These are phyloP conservation scores for Quercus wislizeni DNA, from an alignment of 306 rosid species.

Conservation along the genomic window DNA sequence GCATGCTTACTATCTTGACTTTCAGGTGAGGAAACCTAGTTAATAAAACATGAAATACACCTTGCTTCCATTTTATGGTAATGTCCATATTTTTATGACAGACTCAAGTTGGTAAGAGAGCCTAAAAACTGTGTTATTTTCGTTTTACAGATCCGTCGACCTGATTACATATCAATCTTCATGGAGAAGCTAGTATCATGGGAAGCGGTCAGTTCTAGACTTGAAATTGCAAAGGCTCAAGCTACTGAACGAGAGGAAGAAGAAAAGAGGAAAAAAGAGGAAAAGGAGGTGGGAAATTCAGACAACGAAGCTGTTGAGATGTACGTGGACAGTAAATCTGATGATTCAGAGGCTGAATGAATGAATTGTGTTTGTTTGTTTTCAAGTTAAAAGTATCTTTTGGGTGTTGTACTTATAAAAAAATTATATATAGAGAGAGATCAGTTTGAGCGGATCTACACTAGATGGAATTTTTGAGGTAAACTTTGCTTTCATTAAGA, in stretches of 20 bases:
- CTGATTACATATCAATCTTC: conserved; percentile 65
- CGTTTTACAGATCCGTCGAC: conserved; percentile 53
- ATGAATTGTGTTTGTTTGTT: conserved; percentile 17
- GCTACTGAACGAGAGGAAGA: conserved; percentile 48
- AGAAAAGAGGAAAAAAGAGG: conserved; percentile 40
- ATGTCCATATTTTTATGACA: conserved; percentile 1
- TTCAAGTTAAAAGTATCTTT: neutral
- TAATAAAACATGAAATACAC: conserved; percentile 4
- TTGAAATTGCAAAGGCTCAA: conserved; percentile 66
- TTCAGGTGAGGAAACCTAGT: conserved; percentile 54
- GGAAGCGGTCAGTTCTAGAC: conserved; percentile 70
- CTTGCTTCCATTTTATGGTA: neutral
- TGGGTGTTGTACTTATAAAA: neutral
- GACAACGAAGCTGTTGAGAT: conserved; percentile 30
- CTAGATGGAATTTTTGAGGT: too few relatives aligned
- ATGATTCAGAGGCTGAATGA: conserved; percentile 32
- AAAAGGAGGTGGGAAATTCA: conserved; percentile 26
- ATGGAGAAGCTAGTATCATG: conserved; percentile 81
- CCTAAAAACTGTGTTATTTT: conserved; percentile 14
- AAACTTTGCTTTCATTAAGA: too few relatives aligned
- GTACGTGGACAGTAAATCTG: conserved; percentile 37
- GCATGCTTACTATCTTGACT: conserved; percentile 96
- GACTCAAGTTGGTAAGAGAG: neutral
- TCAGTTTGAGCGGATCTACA: neutral
- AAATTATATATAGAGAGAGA: neutral